Percentiles rank a stretch among this genome's conserved stretches.
These are phyloP conservation scores for Scutellaria galericulata DNA, from an alignment of 257 asterid genomes.

Conservation along the genomic window DNA sequence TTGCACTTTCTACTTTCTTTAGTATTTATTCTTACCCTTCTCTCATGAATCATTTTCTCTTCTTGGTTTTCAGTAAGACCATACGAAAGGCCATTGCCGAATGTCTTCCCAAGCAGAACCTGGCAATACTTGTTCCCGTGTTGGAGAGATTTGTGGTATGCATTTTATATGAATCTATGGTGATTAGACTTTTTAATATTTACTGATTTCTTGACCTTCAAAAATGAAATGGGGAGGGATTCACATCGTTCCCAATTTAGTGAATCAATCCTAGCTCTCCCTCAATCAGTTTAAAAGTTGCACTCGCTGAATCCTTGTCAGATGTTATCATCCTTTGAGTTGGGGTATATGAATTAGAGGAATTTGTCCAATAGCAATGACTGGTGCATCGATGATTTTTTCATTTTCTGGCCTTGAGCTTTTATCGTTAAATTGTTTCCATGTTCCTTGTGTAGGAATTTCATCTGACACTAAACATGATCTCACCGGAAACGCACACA, in stretches of 20 bases:
- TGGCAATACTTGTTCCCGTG: slow-evolving; percentile 80
- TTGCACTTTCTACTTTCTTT: neutral
- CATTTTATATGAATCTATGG: neutral
- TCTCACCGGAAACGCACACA: slow-evolving; percentile 72
- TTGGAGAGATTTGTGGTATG: slow-evolving; percentile 98
- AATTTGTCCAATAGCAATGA: too few species aligned
- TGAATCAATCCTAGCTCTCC: neutral
- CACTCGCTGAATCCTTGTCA: too few species aligned
- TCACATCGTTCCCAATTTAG: neutral
- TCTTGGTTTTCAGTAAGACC: slow-evolving; percentile 59
- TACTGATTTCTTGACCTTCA: neutral
- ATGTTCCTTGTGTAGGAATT: slow-evolving; percentile 56
- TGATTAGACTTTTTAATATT: neutral
- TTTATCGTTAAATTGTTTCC: neutral
- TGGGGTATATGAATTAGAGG: too few species aligned
- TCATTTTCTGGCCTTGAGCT: neutral
- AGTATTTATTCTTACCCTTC: neutral
- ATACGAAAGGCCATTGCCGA: slow-evolving; percentile 63
- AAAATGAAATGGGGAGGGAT: neutral
- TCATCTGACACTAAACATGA: slow-evolving; percentile 74
- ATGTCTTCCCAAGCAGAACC: slow-evolving; percentile 70
- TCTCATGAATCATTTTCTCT: slow-evolving; percentile 22
- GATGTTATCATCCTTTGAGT: neutral
- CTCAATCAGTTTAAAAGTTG: neutral
- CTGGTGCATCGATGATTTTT: neutral